Evolutionary conservation across 2,329 filamentous ascomycete species (phyloP), one percentile per base, ranked within the genome.

Genomic region (Ascochyta rabiei): DNA sequence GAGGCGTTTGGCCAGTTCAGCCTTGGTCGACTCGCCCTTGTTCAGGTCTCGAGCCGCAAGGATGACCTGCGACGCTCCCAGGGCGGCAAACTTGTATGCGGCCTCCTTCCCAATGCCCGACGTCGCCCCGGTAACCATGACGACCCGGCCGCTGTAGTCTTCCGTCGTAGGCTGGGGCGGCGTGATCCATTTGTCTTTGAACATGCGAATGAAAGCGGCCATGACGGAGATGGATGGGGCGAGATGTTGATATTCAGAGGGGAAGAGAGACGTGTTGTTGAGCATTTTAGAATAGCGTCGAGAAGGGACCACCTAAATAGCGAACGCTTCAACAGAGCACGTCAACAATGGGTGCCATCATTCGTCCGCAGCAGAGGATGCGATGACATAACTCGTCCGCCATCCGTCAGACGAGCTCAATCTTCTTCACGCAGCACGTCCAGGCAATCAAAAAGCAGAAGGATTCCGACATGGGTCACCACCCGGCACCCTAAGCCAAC

Each of bases 41-140:
- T 61, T 44, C 41, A 67, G 2, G 44, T 69, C 63, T 18, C 76
- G 71, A 2, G 74, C 75, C 10, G 67, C 69, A 1, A 79, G 64
- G 59, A 79, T 75, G 47, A 79, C 64, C 46, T 71, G 73, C 0
- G 62, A 58, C 1, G 75, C 73, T 15, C 72, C 74, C 28, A 75
- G 46, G 6, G 60, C 57, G 10, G 74, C 72, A 50, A 77, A 76
- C 43, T 77, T 75, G 48, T 67, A 60, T 1, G 60, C 73, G 6
- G 75, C 73, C 57, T 75, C 73, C 46, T 72, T 64, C 4, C 76
- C 76, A 15, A 78, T 60, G n/a, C 77, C 76, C 2, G 66, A 68
- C 37, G 74, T 78, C 8, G 70, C 66, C 12, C 76, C 76, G 13
- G 76, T 83, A 5, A 83, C 75, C 26, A 83, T 76, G 49, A 80